These are phyloP conservation scores for Thraustochytrium sp. DNA, from an alignment of 352 stramenopile genomes.

Conservation along the genomic window DNA sequence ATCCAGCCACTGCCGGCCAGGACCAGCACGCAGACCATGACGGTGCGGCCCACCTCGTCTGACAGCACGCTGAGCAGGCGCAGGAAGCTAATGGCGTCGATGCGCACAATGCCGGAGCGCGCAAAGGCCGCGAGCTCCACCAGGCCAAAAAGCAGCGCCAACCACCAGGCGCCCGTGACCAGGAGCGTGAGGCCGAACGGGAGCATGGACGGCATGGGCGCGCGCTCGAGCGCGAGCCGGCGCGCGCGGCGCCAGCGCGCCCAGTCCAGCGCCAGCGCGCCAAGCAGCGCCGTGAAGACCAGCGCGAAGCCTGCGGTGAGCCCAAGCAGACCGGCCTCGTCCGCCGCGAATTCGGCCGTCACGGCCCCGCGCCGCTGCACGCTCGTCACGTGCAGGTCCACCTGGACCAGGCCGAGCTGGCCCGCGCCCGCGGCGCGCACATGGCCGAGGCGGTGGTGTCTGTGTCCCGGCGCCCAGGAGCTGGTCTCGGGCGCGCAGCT, in stretches of 20 bases:
- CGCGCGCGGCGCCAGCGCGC: not conserved
- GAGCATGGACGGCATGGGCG: not conserved
- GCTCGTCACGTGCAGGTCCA: slow-evolving; percentile 5
- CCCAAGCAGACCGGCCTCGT: not conserved
- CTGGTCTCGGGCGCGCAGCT: not conserved
- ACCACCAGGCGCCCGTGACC: not conserved
- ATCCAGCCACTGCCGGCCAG: not conserved
- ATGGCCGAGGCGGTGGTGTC: not conserved
- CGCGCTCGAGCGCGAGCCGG: not conserved
- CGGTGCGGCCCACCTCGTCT: not conserved
- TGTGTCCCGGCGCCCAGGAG: no score
- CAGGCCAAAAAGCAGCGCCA: not conserved
- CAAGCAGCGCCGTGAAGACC: not conserved
- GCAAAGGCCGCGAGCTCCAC: not conserved
- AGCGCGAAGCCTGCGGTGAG: not conserved
- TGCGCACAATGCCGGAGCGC: not conserved
- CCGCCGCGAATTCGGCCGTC: not conserved
- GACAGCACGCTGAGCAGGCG: not conserved
- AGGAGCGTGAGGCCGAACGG: not conserved
- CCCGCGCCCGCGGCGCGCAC: not conserved
- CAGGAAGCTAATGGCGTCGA: not conserved
- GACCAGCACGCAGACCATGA: not conserved
- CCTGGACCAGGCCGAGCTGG: not conserved
- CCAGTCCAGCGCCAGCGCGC: no score
- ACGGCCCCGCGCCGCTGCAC: not conserved